Base-by-base conservation (phyloP, 2,329 filamentous ascomycete species). In the Beauveria sp. region DNA sequence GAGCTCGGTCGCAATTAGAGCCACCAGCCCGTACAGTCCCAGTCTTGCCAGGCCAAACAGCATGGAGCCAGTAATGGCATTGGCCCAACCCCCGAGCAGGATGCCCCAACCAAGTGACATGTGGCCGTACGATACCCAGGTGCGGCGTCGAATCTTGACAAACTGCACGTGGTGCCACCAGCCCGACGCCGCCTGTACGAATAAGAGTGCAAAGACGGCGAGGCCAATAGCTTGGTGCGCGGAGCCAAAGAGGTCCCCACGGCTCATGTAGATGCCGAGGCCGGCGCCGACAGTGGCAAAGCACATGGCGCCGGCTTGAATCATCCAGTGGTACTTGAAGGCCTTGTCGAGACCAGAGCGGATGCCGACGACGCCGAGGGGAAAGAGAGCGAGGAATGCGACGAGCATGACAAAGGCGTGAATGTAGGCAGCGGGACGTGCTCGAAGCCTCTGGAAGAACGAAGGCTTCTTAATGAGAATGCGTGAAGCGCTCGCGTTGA, bases 121-220 rank as follows among this genome's bases (percentile, higher is more conserved):
- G 52, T 63, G 62, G 30, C 30, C 47, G 45, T 60, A 58, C 12
- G 62, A 63, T 8, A 63, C 52, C 57, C 57, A 63, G 8, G 62
- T 63, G 34, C 62, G 62, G 9, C 58, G 57, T 3, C 53, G 51
- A 22, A 63, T 57, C 52, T 57, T 20, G 24, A 60, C 53, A 34
- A 63, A 63, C 38, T 26, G 46, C n/a, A 63, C 52, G 42, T 63
- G 62, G 30, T 63, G 62, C 57, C 58, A 60, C 57, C 58, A 63
- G 30, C 62, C 62, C 14, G 38, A 46, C 8, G 30, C 45, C 12
- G 49, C 40, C 42, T 63, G 62, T 24, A 30, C 43, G 16, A 60
- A 45, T 3, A 57, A 52, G 0, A 63, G 58, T 16, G 58, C 16
- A 16, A 40, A 47, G 1, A 63, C 52, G 28, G 46, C 30, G 4